Base-by-base conservation (phyloP, 768 basidiomycete species). In the Nidularia pulvinata region DNA sequence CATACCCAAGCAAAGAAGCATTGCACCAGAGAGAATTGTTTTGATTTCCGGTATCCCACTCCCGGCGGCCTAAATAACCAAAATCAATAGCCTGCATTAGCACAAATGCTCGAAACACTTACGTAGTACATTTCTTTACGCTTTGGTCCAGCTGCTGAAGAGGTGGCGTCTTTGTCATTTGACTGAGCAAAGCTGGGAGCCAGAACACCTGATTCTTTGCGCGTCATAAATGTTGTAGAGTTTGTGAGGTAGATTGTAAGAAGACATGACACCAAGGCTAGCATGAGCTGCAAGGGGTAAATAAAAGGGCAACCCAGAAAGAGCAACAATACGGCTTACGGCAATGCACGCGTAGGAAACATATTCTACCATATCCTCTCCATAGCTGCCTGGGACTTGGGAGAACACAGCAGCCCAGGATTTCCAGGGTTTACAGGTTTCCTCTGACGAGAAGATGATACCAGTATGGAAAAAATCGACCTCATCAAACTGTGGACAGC, bases 41-140 rank as follows among this genome's bases (percentile, higher is more conserved):
- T 99, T 99, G 66, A 99, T 89, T 69, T 99, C 96, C 0, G 95
- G 95, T 52, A 98, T 95, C 47, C 97, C 97, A 63, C 89, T 92
- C 16, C 97, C 97, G 16, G 94, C 93, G 7, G 97, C 93, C 89
- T 91, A 60, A 1, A 33, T 39, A 16, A 7, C 9, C 7, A 34
- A 45, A 33, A 14, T 49, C 30, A 46, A 52, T 55, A 49, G 56
- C 58, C 45, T 50, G 57, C 56, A 59, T 44, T 42, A 59, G 9
- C 63, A 10, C 55, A 49, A 48, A 16, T 30, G 30, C 22, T 36
- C 32, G 7, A 9, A 16, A 39, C 7, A 43, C 88, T 32, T 69
- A 92, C 93, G 65, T 93, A 97, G 73, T 91, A 95, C 71, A 94
- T 77, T 46, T 88, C 80, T 61, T 85, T 84, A 51, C 93, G 83